Evolutionary conservation across 2,329 filamentous ascomycete species (phyloP), one percentile per base, ranked within the genome.

Genomic region (Waltergamsia citrina): DNA sequence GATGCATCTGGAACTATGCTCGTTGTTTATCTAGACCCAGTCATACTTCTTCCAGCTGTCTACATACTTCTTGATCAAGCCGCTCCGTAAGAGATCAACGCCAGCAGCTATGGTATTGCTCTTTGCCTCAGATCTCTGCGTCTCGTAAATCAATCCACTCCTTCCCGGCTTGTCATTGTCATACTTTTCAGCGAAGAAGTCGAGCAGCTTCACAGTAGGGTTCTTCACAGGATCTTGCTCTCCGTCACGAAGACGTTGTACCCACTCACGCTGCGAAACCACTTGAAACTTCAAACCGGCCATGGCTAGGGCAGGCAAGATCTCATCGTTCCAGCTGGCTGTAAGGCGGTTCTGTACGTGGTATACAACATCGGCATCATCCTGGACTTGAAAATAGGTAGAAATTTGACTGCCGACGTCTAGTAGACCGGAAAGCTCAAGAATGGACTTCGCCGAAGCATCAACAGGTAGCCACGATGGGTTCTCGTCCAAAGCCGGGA

Each of bases 121-220:
- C n/a, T n/a, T n/a, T n/a, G n/a, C n/a, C n/a, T n/a, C n/a, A n/a
- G n/a, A n/a, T n/a, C n/a, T n/a, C n/a, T n/a, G n/a, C n/a, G n/a
- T n/a, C n/a, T n/a, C n/a, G n/a, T n/a, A n/a, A n/a, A n/a, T n/a
- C n/a, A n/a, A n/a, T n/a, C n/a, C n/a, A n/a, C n/a, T n/a, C n/a
- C n/a, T n/a, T n/a, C n/a, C n/a, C n/a, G n/a, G n/a, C n/a, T 69
- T 63, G 4, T 33, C 31, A 36, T 38, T 40, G 36, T 42, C 38
- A 31, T 52, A 52, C 23, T 52, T 52, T 0, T 40, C 33, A 17
- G 47, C 47, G 38, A 71, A 74, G 52, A 70, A 75, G 28, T 70
- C 67, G 1, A 71, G 38, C 2, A 74, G 52, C 46, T 72, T 73
- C 40, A 71, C 57, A 0, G 65, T 59, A 9, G 70, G 69, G 41